A percentile compares a stretch with the other conserved stretches of the same genome.
Evolutionary conservation across 306 rosid genomes (phyloP).

Genomic region (Senna tora): DNA sequence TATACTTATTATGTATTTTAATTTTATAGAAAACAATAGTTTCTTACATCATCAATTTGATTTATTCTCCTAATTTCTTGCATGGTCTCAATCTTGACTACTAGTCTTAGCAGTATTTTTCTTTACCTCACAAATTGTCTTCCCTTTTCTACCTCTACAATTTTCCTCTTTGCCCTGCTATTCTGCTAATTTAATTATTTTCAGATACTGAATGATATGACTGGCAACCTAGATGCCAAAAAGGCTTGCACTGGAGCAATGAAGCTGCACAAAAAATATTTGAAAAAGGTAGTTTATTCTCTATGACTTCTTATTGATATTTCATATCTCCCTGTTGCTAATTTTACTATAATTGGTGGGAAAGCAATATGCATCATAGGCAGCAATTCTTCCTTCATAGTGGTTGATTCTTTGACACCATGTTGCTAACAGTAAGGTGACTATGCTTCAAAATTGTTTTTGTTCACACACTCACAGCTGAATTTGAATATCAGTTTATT

Average conservation of each 20-base stretch:
- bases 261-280: conserved; percentile 93
- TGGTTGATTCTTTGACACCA: neutral
- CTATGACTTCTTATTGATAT: neutral
- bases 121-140: neutral
- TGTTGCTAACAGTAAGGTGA: neutral
- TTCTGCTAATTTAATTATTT: conserved; percentile 23
- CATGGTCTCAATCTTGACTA: too few relatives aligned
- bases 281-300: conserved; percentile 68
- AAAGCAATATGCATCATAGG: neutral
- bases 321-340: neutral
- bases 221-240: conserved; percentile 94
- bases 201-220: conserved; percentile 92
- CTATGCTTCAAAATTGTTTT: neutral
- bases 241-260: conserved; percentile 91
- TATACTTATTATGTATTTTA: too few relatives aligned
- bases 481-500: neutral
- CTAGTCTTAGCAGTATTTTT: too few relatives aligned
- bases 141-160: neutral
- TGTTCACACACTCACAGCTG: neutral
- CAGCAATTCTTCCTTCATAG: neutral
- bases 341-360: neutral
- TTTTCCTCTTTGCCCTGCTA: neutral
- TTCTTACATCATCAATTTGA: too few relatives aligned
- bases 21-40: too few relatives aligned
- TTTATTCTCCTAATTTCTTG: too few relatives aligned